These are phyloP conservation scores for Phytophthora syringae DNA, from an alignment of 352 stramenopile species.

Conservation along the genomic window DNA sequence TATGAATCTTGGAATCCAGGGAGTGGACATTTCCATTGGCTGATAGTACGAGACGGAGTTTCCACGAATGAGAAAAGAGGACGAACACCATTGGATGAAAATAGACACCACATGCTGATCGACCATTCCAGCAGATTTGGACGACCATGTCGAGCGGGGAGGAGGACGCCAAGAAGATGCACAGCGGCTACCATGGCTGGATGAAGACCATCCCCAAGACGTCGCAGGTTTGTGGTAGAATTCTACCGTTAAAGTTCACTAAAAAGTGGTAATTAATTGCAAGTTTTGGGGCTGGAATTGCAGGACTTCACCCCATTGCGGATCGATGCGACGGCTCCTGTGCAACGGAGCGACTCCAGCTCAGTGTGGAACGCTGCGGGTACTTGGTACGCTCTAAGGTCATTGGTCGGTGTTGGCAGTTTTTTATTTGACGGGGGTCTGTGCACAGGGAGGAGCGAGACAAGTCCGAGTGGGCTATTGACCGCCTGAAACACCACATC, in stretches of 20 bases:
- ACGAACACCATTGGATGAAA: constrained; percentile 9
- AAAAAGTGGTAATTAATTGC: constrained; percentile 3
- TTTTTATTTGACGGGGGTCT: constrained; percentile 12
- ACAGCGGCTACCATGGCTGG: constrained; percentile 87
- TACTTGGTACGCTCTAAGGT: constrained; percentile 65
- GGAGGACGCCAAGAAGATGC: constrained; percentile 64
- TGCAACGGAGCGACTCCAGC: constrained; percentile 41
- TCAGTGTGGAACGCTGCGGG: constrained; percentile 86
- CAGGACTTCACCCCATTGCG: constrained; percentile 83
- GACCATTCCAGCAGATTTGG: constrained; percentile 28
- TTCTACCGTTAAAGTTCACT: background rate
- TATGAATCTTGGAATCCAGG: background rate
- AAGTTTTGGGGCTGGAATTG: background rate
- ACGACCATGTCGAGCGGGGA: constrained; percentile 60
- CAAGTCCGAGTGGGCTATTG: constrained; percentile 82
- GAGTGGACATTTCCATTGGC: constrained; percentile 12
- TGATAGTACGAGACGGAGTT: constrained; percentile 2
- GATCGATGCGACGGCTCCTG: constrained; percentile 48
- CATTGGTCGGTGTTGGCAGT: constrained; percentile 4
- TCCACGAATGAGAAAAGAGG: constrained; percentile 13
- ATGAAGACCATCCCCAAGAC: constrained; percentile 90
- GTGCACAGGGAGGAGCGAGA: constrained; percentile 76
- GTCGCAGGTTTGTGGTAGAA: constrained; percentile 56
- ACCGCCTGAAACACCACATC: constrained; percentile 77
- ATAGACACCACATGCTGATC: constrained; percentile 7